phyloP scores from a whole-genome alignment of 805 yeast species.

The Suhomyces pyralidae region DNA sequence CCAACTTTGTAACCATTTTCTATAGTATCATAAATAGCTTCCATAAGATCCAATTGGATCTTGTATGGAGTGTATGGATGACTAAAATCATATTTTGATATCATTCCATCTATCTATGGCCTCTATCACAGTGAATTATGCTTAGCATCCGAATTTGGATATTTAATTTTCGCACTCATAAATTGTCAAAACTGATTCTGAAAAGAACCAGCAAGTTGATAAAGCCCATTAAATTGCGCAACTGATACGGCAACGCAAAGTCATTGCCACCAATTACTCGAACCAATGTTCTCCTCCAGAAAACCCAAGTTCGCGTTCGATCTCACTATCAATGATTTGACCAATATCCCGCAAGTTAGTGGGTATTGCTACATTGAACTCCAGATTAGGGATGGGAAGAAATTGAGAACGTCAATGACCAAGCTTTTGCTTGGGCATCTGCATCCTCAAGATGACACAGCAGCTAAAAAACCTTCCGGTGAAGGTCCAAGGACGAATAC shows the following conservation, averaged over 20 bases:
- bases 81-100: constrained; percentile 13
- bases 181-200: neutral
- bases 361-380: constrained; percentile 69
- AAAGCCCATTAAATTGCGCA: neutral
- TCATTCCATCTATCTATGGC: neutral
- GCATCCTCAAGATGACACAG: constrained; percentile 1
- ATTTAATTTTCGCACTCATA: neutral
- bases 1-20: constrained; percentile 60
- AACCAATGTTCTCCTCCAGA: constrained; percentile 16
- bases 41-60: constrained; percentile 78
- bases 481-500: neutral
- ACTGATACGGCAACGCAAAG: neutral
- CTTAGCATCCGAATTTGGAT: neutral
- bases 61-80: constrained; percentile 84
- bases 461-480: neutral
- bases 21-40: constrained; percentile 63
- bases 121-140: neutral
- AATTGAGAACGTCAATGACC: constrained; percentile 12
- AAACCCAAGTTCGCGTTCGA: constrained; percentile 63
- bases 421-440: constrained; percentile 8
- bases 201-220: neutral
- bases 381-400: constrained; percentile 50
- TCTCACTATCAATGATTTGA: constrained; percentile 61
- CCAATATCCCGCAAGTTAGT: constrained; percentile 79
- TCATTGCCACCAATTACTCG: neutral